Conservation (phyloP, 2,329 filamentous ascomycete genomes). For the Mycogone perniciosa region DNA sequence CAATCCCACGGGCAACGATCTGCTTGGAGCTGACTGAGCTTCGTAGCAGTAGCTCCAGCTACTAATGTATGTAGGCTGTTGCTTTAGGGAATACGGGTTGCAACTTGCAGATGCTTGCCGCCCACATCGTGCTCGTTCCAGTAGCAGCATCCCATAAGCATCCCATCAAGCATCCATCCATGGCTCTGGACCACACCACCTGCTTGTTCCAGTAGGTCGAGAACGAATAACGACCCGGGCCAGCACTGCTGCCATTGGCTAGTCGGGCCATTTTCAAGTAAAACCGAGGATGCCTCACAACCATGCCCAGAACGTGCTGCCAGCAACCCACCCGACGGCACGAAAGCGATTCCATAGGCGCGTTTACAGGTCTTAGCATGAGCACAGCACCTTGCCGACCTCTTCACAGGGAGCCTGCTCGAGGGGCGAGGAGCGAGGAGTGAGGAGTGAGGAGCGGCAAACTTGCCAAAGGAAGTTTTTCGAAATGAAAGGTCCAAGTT, state of each 20-base stretch:
- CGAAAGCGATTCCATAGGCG: neutral
- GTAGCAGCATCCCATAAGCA: neutral
- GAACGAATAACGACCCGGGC: slow-evolving; percentile 5
- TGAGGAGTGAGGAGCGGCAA: too few relatives aligned
- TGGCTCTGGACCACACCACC: slow-evolving; percentile 8
- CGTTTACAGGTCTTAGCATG: neutral
- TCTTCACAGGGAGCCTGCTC: neutral
- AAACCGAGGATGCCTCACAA: slow-evolving; percentile 8
- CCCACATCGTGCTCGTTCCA: neutral
- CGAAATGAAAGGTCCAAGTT: slow-evolving; percentile 11
- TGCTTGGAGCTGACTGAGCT: too few relatives aligned
- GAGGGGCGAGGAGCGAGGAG: too few relatives aligned
- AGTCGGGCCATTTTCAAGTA: slow-evolving; percentile 9
- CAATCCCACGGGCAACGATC: too few relatives aligned
- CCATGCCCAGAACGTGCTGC: neutral
- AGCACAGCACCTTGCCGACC: neutral
- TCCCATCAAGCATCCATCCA: slow-evolving; percentile 9
- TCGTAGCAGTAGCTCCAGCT: too few relatives aligned
- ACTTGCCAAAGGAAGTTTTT: neutral
- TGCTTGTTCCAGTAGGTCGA: slow-evolving; percentile 14
- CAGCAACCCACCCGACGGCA: neutral
- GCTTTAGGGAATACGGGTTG: neutral
- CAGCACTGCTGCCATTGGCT: slow-evolving; percentile 2
- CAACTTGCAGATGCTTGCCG: slow-evolving; percentile 1
- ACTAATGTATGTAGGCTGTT: neutral